Evolutionary conservation across 345 rosid genomes (phyloP).

Genomic region (Populus alba): DNA sequence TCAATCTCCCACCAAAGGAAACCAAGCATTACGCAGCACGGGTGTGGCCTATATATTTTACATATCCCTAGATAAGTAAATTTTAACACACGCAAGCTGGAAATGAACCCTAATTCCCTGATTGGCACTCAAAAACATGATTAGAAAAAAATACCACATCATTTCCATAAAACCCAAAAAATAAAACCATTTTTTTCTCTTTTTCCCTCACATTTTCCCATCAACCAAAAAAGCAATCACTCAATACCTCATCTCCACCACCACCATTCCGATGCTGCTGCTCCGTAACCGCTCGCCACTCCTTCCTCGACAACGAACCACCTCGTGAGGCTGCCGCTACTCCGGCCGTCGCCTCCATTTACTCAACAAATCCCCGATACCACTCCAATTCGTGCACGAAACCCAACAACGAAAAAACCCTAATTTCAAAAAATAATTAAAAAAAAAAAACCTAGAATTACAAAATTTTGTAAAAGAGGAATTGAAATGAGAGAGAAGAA

Average conservation of each 20-base stretch:
- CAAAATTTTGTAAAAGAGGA: neutral
- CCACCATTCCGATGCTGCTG: conserved; percentile 46
- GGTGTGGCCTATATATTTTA: neutral
- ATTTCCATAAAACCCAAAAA: neutral
- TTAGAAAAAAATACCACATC: neutral
- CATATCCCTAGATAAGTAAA: neutral
- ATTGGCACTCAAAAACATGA: neutral
- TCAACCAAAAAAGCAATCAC: neutral
- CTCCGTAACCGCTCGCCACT: conserved; percentile 95
- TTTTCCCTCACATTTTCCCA: conserved; percentile 3
- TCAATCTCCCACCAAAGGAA: neutral
- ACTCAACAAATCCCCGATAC: conserved; percentile 27
- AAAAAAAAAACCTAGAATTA: conserved; percentile 36
- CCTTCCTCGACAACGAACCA: conserved; percentile 68
- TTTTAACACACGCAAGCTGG: neutral
- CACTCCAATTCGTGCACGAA: conserved; percentile 21
- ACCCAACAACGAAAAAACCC: neutral
- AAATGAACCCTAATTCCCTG: neutral
- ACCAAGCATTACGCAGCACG: neutral
- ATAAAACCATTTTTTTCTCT: neutral
- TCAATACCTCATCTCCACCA: conserved; percentile 48
- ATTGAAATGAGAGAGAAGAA: neutral
- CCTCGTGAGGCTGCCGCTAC: conserved; percentile 57
- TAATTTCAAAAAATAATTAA: neutral
- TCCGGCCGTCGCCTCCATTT: conserved; percentile 83